These are phyloP conservation scores for Phialocephala sp. DNA, from an alignment of 2,329 filamentous ascomycete species.

Conservation along the genomic window DNA sequence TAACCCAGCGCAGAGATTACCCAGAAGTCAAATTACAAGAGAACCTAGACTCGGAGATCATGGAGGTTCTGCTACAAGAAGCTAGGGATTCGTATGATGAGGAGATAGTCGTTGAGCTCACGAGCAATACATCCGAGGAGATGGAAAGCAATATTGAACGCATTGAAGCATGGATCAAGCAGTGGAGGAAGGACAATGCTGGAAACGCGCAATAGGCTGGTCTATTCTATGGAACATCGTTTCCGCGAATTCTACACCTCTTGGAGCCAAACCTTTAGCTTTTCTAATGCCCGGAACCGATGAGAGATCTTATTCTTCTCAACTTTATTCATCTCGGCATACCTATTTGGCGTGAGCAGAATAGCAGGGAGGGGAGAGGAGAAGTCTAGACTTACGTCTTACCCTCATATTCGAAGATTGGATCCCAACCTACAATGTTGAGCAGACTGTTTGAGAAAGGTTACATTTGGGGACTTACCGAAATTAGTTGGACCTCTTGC, in stretches of 20 bases:
- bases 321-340: constrained; percentile 91
- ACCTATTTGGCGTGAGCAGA: constrained; percentile 52
- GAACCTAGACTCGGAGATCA: constrained; percentile 96
- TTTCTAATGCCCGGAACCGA: constrained; percentile 83
- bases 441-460: constrained; percentile 8
- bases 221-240: constrained; percentile 23
- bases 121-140: constrained; percentile 80
- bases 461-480: constrained; percentile 60
- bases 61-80: constrained; percentile 92
- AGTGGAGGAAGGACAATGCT: constrained; percentile 76
- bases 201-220: constrained; percentile 26
- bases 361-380: neutral
- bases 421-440: constrained; percentile 80
- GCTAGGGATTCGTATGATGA: constrained; percentile 85
- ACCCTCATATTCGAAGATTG: constrained; percentile 92
- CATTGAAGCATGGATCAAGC: constrained; percentile 79
- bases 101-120: constrained; percentile 87
- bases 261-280: constrained; percentile 80
- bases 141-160: constrained; percentile 89
- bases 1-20: constrained; percentile 67
- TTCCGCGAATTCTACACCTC: constrained; percentile 28
- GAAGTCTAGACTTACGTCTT: constrained; percentile 60
- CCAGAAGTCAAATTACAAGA: constrained; percentile 88
- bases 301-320: constrained; percentile 95
- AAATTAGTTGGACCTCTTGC: constrained; percentile 82